Conservation (phyloP, 768 basidiomycete genomes). For the Leccinellum albellum region DNA sequence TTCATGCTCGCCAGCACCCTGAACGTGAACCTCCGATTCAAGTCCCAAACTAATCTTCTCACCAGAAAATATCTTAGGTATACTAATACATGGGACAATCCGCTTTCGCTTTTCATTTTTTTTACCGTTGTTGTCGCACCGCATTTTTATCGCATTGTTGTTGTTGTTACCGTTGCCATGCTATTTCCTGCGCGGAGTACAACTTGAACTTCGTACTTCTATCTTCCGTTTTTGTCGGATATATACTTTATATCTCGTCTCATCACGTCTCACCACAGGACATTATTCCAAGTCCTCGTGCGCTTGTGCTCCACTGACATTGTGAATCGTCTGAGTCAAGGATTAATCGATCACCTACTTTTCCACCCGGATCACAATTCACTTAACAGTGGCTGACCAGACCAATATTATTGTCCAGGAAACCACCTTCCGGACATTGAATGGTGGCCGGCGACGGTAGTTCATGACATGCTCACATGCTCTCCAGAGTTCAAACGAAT, state of each 20-base stretch:
- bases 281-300: neutral
- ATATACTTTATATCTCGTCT: neutral
- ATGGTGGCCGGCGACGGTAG: neutral
- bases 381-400: neutral
- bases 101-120: neutral
- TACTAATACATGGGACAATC: slow-evolving; percentile 10
- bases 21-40: neutral
- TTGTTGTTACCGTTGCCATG: neutral
- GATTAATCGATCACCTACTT: neutral
- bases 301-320: neutral
- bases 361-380: neutral
- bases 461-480: neutral
- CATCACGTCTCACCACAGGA: neutral
- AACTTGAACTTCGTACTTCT: neutral
- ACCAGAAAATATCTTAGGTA: slow-evolving; percentile 6
- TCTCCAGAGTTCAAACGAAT: neutral
- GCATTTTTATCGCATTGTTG: neutral
- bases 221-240: neutral
- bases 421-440: neutral
- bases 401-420: too few relatives aligned
- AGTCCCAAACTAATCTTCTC: neutral
- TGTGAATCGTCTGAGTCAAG: neutral
- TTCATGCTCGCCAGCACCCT: slow-evolving; percentile 2
- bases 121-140: neutral
- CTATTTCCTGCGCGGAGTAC: neutral